Evolutionary conservation across 768 basidiomycete species (phyloP), one percentile per base, ranked within the genome.

Genomic region (Kwoniella europaea): DNA sequence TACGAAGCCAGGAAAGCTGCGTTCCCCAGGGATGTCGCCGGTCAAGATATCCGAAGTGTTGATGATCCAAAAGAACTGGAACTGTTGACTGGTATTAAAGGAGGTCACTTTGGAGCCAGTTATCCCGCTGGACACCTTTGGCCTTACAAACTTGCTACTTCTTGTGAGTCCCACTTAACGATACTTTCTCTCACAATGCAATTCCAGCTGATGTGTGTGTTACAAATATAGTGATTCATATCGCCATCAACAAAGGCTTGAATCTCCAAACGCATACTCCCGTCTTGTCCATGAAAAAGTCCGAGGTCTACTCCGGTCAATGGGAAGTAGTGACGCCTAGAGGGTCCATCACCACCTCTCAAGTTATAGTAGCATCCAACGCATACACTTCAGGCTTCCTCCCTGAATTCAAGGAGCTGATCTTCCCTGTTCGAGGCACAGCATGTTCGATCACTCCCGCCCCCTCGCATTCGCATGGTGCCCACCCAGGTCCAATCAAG

Each of bases 351-450:
- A 50, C 79, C 4, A 89, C 90, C 74, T 80, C 85, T 22, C 88
- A 89, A 65, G 87, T 96, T 54, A 84, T 97, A 7, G 91, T 95
- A 77, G 92, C 92, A 0, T 94, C 92, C 13, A 97, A 97, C 75
- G 94, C 86, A 0, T 94, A 94, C 71, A 88, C 90, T 6, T 88
- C 90, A 2, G 87, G 91, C 74, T 87, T 96, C 58, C 86, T 97
- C 13, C 91, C 92, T 0, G 87, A 89, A 66, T 81, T 94, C 57
- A 76, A 68, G 55, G 29, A 55, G 16, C 60, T 69, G 9, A 76
- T 80, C 43, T 68, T 71, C 27, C 79, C 79, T 22, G 77, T 78
- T 1, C 59, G 77, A 53, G 77, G 77, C 10, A 72, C 77, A 6
- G 77, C 66, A 4, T 78, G 69, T 58, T 78, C 77, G n/a, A 74